Evolutionary conservation across 2,329 filamentous ascomycete genomes (phyloP), one percentile per base, ranked within the genome.

Genomic region (Fusarium mexicanum): DNA sequence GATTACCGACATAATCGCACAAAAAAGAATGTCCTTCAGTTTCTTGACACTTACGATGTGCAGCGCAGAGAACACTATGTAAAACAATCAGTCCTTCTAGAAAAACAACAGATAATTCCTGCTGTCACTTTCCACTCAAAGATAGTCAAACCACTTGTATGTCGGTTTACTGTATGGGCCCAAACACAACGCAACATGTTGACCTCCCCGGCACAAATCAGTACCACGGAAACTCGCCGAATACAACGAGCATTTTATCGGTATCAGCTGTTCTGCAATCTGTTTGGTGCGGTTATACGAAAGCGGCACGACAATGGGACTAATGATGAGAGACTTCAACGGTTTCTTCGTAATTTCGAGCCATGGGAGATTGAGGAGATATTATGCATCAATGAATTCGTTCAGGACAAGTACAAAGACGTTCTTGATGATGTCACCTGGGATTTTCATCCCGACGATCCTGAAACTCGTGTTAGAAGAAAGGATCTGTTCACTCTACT

Each of bases 201-300:
- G 22, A 51, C 24, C 20, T 43, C 46, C 14, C 33, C 29, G 22
- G 37, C 54, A 11, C 50, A 65, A 11, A 24, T 59, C 24, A 71
- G 63, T 44, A 33, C 22, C 14, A 69, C 38, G 5, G 70, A 75
- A 46, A 24, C 51, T 20, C 9, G 17, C 11, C 59, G 67, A 13
- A 47, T 71, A 18, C 18, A 48, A 22, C 57, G 70, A 29, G 70
- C 29, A 16, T 26, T 73, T 9, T 71, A 73, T 40, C 70, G 61
- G 20, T 75, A 69, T 41, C 59, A 75, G 8, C n/a, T 73, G 18
- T 54, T 43, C 38, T 67, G 70, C 58, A 66, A 67, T 24, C 41
- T 71, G 10, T 60, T 64, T 31, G 54, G 62, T 8, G 31, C 24
- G 22, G 6, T 33, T 33, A 35, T 35, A 35, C 33, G 33, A 35